phyloP scores from a whole-genome alignment of 768 basidiomycete genomes.

The Tubosaeta sp. region DNA sequence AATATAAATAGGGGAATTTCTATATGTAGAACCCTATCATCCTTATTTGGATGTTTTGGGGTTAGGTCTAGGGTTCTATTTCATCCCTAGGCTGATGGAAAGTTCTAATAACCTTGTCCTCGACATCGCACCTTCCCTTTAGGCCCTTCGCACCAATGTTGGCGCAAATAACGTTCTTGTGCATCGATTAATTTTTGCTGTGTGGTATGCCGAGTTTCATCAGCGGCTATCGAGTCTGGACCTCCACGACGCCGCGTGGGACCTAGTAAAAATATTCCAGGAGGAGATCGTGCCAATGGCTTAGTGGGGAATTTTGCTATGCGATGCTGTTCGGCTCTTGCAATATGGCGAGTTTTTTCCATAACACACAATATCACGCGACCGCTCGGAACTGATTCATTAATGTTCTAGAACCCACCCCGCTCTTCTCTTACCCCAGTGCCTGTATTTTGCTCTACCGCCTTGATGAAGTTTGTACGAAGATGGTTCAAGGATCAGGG shows the following conservation, averaged over 20 bases:
- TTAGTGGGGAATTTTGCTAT: conserved; percentile 87
- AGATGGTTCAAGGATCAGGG: conserved; percentile 66
- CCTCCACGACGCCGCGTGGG: conserved; percentile 63
- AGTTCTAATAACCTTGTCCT: conserved; percentile 35
- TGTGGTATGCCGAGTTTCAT: conserved; percentile 82
- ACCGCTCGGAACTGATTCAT: conserved; percentile 8
- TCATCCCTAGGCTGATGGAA: too few species aligned
- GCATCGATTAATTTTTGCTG: conserved; percentile 71
- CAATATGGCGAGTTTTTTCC: conserved; percentile 45
- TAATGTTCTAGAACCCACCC: conserved; percentile 45
- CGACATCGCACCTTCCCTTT: conserved; percentile 66
- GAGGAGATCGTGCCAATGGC: conserved; percentile 78
- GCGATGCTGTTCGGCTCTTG: conserved; percentile 71
- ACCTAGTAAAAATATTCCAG: conserved; percentile 73
- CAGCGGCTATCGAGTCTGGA: conserved; percentile 57
- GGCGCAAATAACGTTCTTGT: conserved; percentile 57
- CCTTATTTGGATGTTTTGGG: too few species aligned
- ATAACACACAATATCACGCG: background rate
- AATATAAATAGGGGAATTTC: too few species aligned
- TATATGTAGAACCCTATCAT: too few species aligned
- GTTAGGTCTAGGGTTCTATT: too few species aligned
- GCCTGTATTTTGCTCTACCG: conserved; percentile 71
- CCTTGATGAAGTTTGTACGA: conserved; percentile 75
- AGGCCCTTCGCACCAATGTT: conserved; percentile 49
- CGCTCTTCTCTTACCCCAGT: conserved; percentile 66